These are phyloP conservation scores for Stagonosporopsis vannaccii DNA, from an alignment of 2,329 filamentous ascomycete genomes.

Conservation along the genomic window DNA sequence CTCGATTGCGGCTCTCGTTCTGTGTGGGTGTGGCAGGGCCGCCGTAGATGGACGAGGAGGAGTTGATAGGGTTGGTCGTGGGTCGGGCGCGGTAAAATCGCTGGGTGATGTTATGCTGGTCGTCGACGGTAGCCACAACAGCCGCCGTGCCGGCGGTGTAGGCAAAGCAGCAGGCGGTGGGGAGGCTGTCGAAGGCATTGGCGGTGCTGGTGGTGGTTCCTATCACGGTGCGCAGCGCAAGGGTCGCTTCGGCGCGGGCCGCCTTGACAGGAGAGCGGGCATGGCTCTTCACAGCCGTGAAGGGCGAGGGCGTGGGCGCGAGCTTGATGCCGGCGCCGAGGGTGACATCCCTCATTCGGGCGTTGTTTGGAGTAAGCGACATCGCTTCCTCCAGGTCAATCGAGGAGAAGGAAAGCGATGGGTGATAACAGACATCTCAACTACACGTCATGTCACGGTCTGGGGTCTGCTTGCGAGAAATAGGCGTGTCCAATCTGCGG, in stretches of 20 bases:
- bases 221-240: slow-evolving; percentile 84
- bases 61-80: slow-evolving; percentile 70
- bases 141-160: slow-evolving; percentile 93
- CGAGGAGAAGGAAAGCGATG: slow-evolving; percentile 34
- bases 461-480: slow-evolving; percentile 14
- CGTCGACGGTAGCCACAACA: slow-evolving; percentile 83
- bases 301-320: slow-evolving; percentile 75
- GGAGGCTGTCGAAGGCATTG: slow-evolving; percentile 83
- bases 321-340: slow-evolving; percentile 50
- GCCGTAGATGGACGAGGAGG: slow-evolving; percentile 60
- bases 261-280: slow-evolving; percentile 68
- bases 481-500: neutral
- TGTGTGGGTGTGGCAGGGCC: slow-evolving; percentile 62
- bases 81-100: slow-evolving; percentile 91
- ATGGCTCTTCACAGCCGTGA: slow-evolving; percentile 62
- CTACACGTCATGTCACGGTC: slow-evolving; percentile 36
- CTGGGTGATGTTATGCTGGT: slow-evolving; percentile 70
- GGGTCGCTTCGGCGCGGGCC: slow-evolving; percentile 54
- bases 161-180: slow-evolving; percentile 75
- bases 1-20: slow-evolving; percentile 64
- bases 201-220: slow-evolving; percentile 87
- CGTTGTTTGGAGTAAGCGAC: slow-evolving; percentile 50
- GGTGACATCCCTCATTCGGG: slow-evolving; percentile 52
- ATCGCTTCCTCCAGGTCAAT: slow-evolving; percentile 42
- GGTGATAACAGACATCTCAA: slow-evolving; percentile 34